Conservation (phyloP, 108 stramenopile species). For the Cyclotella cryptica region DNA sequence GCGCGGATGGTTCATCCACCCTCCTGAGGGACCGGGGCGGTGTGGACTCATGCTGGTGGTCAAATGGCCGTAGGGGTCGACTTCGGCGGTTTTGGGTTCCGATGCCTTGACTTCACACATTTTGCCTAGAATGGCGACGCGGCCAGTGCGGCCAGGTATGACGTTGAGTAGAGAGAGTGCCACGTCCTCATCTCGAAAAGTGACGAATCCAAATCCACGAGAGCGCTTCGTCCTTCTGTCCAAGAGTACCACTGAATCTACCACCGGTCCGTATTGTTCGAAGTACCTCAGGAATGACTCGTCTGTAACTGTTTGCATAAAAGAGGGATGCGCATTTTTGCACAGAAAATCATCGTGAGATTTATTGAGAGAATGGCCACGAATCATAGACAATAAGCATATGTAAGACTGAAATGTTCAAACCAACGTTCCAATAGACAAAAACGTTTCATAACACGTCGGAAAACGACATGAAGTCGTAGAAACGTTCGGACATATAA, state of each 20-base stretch:
- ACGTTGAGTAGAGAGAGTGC: conserved; percentile 43
- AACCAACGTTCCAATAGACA: background rate
- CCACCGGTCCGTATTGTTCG: conserved; percentile 73
- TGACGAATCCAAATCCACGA: conserved; percentile 95
- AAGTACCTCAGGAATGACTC: conserved; percentile 71
- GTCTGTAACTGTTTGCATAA: conserved; percentile 52
- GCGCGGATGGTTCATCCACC: background rate
- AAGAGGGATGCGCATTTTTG: background rate
- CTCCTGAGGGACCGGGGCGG: background rate
- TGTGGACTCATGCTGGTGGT: background rate
- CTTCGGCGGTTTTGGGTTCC: conserved; percentile 59
- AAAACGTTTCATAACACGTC: conserved; percentile 7
- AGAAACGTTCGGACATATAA: too few relatives aligned
- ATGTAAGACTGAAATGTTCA: too few relatives aligned
- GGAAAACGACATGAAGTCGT: too few relatives aligned
- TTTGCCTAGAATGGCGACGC: conserved; percentile 70
- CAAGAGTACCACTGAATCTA: conserved; percentile 81
- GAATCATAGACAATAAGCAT: too few relatives aligned
- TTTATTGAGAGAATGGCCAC: too few relatives aligned
- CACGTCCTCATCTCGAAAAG: conserved; percentile 66
- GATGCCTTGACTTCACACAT: conserved; percentile 74
- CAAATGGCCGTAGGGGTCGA: conserved; percentile 5
- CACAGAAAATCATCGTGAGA: too few relatives aligned
- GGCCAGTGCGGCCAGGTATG: conserved; percentile 50
- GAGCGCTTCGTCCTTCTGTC: conserved; percentile 80